Conservation (phyloP, 2,329 filamentous ascomycete species). For the Calonectria pseudoreteaudii region DNA sequence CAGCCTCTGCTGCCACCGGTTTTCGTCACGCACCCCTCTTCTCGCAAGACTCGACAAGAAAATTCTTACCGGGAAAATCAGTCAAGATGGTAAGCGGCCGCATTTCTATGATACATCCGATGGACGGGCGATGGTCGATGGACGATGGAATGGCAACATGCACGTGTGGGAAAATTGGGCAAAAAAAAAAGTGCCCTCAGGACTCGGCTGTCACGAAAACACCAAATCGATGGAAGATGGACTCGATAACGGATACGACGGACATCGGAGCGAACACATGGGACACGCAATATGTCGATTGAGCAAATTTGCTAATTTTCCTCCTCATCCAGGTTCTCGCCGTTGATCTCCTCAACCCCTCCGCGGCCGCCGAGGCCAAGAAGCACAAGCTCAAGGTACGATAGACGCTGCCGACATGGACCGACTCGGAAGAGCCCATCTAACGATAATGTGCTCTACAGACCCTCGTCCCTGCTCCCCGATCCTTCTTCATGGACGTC, state of each 20-base stretch:
- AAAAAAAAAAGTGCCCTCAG: conserved; percentile 34
- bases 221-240: conserved; percentile 33
- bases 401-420: conserved; percentile 23
- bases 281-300: conserved; percentile 31
- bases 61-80: conserved; percentile 61
- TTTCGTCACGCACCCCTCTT: conserved; percentile 62
- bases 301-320: conserved; percentile 59
- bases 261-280: conserved; percentile 28
- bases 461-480: conserved; percentile 94
- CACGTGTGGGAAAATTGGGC: conserved; percentile 32
- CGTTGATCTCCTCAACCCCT: conserved; percentile 99
- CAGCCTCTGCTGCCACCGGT: conserved; percentile 65
- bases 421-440: conserved; percentile 32
- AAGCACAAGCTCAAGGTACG: conserved; percentile 99
- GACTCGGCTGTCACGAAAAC: conserved; percentile 28
- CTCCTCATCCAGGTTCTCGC: conserved; percentile 87
- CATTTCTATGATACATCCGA: conserved; percentile 32
- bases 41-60: conserved; percentile 60
- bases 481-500: conserved; percentile 99
- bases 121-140: conserved; percentile 34
- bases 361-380: conserved; percentile 95
- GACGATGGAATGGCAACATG: conserved; percentile 32
- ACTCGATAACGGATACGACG: conserved; percentile 21
- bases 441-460: conserved; percentile 52
- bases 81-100: conserved; percentile 76